A percentile compares a stretch with the other conserved stretches of the same genome.
Evolutionary conservation across 306 rosid genomes (phyloP).

Genomic region (Cucurbita argyrosperma): DNA sequence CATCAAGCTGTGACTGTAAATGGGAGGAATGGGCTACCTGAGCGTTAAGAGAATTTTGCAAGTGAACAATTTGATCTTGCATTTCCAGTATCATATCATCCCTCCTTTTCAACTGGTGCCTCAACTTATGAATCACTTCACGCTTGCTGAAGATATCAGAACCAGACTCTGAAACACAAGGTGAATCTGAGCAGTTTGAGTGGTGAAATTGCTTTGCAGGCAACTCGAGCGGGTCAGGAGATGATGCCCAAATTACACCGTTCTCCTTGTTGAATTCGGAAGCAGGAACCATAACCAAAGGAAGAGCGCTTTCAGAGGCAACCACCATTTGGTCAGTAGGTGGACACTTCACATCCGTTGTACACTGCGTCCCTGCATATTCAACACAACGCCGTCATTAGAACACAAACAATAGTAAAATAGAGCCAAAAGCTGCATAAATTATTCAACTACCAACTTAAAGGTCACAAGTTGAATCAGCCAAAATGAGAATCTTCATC

Average conservation of each 20-base stretch:
- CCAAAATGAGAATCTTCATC: neutral
- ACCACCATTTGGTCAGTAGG: constrained; percentile 39
- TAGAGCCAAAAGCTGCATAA: neutral
- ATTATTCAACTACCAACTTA: neutral
- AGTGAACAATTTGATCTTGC: constrained; percentile 86
- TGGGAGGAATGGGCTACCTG: constrained; percentile 60
- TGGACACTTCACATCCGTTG: constrained; percentile 43
- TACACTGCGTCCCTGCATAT: constrained; percentile 37
- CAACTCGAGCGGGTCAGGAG: constrained; percentile 80
- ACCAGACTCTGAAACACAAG: constrained; percentile 91
- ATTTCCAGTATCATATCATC: constrained; percentile 91
- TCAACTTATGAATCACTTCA: constrained; percentile 81
- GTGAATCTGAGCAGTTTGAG: constrained; percentile 90
- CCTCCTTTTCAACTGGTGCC: constrained; percentile 87
- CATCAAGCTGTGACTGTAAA: constrained; percentile 70
- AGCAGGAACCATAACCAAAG: constrained; percentile 68
- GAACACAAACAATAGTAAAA: neutral
- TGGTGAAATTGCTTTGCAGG: constrained; percentile 65
- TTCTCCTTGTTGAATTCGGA: constrained; percentile 65
- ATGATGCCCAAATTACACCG: constrained; percentile 68
- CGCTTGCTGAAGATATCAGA: constrained; percentile 84
- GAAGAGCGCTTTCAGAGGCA: constrained; percentile 52
- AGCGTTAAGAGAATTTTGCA: constrained; percentile 58
- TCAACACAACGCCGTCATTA: neutral
- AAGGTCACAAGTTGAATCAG: neutral